These are phyloP conservation scores for Glaciozyma antarctica DNA, from an alignment of 768 basidiomycete species.

Conservation along the genomic window DNA sequence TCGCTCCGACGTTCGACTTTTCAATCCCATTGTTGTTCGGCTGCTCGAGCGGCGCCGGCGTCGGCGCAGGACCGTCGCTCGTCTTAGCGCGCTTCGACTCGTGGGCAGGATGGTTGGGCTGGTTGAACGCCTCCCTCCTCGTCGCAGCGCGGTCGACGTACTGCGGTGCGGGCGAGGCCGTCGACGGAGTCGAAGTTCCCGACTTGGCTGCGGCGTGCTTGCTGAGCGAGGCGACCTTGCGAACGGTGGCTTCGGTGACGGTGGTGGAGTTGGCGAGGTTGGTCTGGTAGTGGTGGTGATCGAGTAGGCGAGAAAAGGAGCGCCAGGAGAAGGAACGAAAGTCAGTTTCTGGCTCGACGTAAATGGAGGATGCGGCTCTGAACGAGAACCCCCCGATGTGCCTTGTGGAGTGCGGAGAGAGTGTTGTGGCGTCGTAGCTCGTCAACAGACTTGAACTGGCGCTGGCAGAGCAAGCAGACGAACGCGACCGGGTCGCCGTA, in stretches of 20 bases:
- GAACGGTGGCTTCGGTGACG: constrained; percentile 48
- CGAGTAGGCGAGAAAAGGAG: constrained; percentile 8
- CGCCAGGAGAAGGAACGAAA: constrained; percentile 20
- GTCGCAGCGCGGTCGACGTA: constrained; percentile 94
- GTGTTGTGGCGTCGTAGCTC: constrained; percentile 81
- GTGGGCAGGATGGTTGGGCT: constrained; percentile 71
- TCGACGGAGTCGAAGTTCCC: constrained; percentile 38
- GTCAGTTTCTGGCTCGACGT: constrained; percentile 17
- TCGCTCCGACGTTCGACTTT: constrained; percentile 79
- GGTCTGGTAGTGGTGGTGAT: constrained; percentile 50
- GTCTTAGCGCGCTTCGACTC: constrained; percentile 46
- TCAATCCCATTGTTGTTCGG: constrained; percentile 66
- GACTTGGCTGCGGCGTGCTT: constrained; percentile 42
- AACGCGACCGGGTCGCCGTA: constrained; percentile 65
- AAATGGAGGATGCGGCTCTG: constrained; percentile 11
- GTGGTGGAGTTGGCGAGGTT: constrained; percentile 55
- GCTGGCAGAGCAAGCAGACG: constrained; percentile 80
- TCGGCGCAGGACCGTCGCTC: constrained; percentile 48
- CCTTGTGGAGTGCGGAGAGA: constrained; percentile 95
- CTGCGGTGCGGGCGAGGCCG: constrained; percentile 51
- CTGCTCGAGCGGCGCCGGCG: constrained; percentile 52
- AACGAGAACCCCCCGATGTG: constrained; percentile 41
- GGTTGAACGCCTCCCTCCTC: constrained; percentile 79
- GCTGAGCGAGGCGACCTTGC: constrained; percentile 54
- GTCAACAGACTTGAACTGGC: constrained; percentile 82